These are phyloP conservation scores for Pleurotus tuoliensis DNA, from an alignment of 768 basidiomycete species.

Conservation along the genomic window DNA sequence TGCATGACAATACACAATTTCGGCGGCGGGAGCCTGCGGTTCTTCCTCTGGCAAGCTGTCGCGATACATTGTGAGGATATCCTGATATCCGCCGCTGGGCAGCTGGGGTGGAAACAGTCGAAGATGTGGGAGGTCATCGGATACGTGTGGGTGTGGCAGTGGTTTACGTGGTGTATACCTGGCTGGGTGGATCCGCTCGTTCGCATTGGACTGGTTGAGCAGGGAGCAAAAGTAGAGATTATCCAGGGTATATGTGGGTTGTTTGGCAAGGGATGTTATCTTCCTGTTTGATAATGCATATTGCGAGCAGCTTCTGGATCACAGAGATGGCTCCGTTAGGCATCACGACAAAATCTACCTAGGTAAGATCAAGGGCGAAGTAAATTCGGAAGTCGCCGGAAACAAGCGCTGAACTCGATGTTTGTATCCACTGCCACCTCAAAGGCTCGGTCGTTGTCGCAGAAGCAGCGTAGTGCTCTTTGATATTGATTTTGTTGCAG, in stretches of 20 bases:
- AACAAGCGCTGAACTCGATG: too few relatives aligned
- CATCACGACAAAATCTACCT: too few relatives aligned
- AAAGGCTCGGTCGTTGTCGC: too few relatives aligned
- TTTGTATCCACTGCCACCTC: too few relatives aligned
- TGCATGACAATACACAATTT: constrained; percentile 11
- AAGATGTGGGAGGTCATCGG: constrained; percentile 6
- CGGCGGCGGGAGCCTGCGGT: constrained; percentile 14
- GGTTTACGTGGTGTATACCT: constrained; percentile 10
- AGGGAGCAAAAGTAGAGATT: neutral
- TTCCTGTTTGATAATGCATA: too few relatives aligned
- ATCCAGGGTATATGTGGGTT: neutral
- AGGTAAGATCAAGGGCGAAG: too few relatives aligned
- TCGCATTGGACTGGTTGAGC: neutral
- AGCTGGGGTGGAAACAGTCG: neutral
- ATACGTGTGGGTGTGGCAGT: constrained; percentile 15
- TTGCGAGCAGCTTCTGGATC: too few relatives aligned
- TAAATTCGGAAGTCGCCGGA: too few relatives aligned
- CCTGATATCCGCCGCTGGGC: constrained; percentile 16
- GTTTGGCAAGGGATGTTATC: too few relatives aligned
- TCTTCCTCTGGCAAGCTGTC: constrained; percentile 24
- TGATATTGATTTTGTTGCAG: too few relatives aligned
- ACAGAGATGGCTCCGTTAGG: too few relatives aligned
- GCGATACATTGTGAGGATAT: constrained; percentile 28
- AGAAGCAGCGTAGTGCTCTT: too few relatives aligned
- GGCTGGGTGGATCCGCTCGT: neutral